These are phyloP conservation scores for Ligustrum vulgare DNA, from an alignment of 257 asterid genomes.

Conservation along the genomic window DNA sequence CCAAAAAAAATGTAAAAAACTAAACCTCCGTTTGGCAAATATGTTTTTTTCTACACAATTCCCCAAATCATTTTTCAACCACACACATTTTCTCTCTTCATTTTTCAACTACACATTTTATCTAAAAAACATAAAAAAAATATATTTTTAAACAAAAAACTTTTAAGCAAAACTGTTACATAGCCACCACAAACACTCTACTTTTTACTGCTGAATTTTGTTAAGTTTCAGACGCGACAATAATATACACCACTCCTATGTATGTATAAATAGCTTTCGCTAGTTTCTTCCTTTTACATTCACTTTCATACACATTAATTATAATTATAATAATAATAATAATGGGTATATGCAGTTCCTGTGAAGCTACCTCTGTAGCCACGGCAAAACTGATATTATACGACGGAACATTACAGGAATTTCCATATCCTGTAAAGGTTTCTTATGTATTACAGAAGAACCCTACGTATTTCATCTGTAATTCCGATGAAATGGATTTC, in stretches of 20 bases:
- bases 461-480: constrained; percentile 60
- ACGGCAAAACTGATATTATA: constrained; percentile 62
- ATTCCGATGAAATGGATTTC: constrained; percentile 77
- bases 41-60: no score
- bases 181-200: no score
- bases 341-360: constrained; percentile 70
- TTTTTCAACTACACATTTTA: no score
- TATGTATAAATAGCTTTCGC: constrained; percentile 13
- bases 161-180: no score
- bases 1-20: no score
- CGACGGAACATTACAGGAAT: constrained; percentile 64
- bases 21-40: no score
- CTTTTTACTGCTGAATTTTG: constrained; percentile 1
- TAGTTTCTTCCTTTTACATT: not conserved
- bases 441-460: constrained; percentile 42
- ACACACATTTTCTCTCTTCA: no score
- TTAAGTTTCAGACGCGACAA: constrained; percentile 14
- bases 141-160: no score
- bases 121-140: no score
- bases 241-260: not conserved
- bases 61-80: no score
- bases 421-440: constrained; percentile 63
- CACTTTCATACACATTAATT: not conserved
- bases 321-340: no score
- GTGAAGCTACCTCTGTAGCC: constrained; percentile 44